A percentile compares a stretch with the other conserved stretches of the same genome.
These are phyloP conservation scores for Tuber calosporum DNA, from an alignment of 495 filamentous ascomycete species.

Conservation along the genomic window DNA sequence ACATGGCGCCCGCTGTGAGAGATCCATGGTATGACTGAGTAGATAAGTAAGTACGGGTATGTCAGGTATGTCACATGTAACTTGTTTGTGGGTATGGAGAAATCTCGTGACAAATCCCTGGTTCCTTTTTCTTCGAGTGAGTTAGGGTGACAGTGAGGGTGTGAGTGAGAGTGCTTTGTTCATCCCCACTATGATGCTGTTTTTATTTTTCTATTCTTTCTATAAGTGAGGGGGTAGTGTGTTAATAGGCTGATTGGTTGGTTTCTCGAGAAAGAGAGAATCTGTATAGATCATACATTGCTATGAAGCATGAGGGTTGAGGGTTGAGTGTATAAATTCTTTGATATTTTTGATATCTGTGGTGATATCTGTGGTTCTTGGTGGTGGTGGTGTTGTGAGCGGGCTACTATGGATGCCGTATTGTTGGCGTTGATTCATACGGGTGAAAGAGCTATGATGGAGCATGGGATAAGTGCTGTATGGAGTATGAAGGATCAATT, in stretches of 20 bases:
- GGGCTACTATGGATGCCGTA: neutral
- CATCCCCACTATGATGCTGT: neutral
- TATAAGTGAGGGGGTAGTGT: conserved; percentile 11
- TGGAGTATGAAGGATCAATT: neutral
- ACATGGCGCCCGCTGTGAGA: neutral
- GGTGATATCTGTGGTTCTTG: neutral
- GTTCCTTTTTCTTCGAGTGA: conserved; percentile 9
- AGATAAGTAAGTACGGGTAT: neutral
- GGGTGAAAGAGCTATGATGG: neutral
- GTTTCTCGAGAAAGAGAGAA: neutral
- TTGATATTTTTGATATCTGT: neutral
- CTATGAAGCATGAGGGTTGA: neutral
- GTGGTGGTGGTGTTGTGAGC: neutral
- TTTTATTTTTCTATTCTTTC: conserved; percentile 28
- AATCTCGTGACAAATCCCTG: conserved; percentile 10
- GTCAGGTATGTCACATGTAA: conserved; percentile 6
- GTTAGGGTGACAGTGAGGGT: neutral
- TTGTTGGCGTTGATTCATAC: neutral
- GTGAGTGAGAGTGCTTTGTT: conserved; percentile 13
- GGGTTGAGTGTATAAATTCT: neutral
- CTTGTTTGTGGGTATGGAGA: conserved; percentile 10
- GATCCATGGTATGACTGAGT: neutral
- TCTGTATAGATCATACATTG: neutral
- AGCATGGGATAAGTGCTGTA: neutral
- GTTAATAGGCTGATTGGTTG: conserved; percentile 11